Evolutionary conservation across 2,329 filamentous ascomycete genomes (phyloP).

Genomic region (Ambrosiella cleistominuta): DNA sequence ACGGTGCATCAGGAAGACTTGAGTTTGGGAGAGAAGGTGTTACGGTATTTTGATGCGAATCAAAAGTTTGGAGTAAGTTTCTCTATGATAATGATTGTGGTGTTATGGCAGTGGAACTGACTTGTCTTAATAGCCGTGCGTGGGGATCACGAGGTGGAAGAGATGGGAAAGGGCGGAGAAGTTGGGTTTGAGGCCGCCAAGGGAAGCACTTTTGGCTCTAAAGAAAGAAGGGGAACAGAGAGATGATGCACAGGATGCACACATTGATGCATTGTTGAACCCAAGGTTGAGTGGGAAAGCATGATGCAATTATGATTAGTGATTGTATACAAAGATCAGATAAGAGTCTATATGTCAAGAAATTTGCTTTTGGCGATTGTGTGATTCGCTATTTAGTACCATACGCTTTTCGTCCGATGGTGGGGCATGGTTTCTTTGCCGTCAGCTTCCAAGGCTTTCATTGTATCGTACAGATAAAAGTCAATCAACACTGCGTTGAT

Average conservation of each 20-base stretch:
- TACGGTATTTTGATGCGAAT: slow-evolving; percentile 84
- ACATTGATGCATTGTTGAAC: slow-evolving; percentile 53
- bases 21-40: slow-evolving; percentile 60
- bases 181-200: slow-evolving; percentile 69
- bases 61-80: slow-evolving; percentile 77
- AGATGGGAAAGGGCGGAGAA: slow-evolving; percentile 76
- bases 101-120: background rate
- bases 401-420: slow-evolving; percentile 82
- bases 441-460: slow-evolving; percentile 62
- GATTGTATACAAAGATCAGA: background rate
- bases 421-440: slow-evolving; percentile 52
- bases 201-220: slow-evolving; percentile 78
- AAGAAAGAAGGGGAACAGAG: slow-evolving; percentile 49
- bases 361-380: background rate
- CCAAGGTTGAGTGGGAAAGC: slow-evolving; percentile 21
- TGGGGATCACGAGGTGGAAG: slow-evolving; percentile 63
- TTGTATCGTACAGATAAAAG: slow-evolving; percentile 90
- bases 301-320: background rate
- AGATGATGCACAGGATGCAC: slow-evolving; percentile 44
- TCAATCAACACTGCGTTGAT: slow-evolving; percentile 87
- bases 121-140: slow-evolving; percentile 48
- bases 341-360: background rate
- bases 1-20: slow-evolving; percentile 66
- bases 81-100: background rate
- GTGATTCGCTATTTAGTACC: slow-evolving; percentile 45